A percentile compares a stretch with the other conserved stretches of the same genome.
These are phyloP conservation scores for Oryza punctata DNA, from an alignment of 176 grass and related monocot genomes.

Conservation along the genomic window DNA sequence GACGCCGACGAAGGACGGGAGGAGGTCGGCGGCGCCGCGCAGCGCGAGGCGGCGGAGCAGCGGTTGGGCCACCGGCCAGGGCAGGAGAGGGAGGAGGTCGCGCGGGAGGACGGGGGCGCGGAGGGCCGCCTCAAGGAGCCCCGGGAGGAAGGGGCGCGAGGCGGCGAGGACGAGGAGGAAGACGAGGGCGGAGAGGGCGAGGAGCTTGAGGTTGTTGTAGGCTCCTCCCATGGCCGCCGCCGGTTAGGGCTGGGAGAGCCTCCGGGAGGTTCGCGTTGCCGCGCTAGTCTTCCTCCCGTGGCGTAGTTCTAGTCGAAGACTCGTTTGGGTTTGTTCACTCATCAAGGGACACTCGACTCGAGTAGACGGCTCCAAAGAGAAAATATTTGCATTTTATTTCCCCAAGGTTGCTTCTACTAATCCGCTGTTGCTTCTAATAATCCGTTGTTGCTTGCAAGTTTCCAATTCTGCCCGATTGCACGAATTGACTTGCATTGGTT, in stretches of 20 bases:
- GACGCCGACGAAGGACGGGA: slow-evolving; percentile 80
- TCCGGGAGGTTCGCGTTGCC: too few species aligned
- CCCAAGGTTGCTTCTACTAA: background rate
- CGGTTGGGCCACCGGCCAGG: slow-evolving; percentile 49
- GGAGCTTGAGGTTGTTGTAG: slow-evolving; percentile 28
- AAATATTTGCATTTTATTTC: background rate
- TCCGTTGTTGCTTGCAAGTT: background rate
- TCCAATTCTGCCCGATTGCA: background rate
- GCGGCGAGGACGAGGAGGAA: slow-evolving; percentile 23
- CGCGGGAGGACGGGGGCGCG: slow-evolving; percentile 51
- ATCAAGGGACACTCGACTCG: background rate
- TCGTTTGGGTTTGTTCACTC: background rate
- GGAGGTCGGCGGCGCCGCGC: slow-evolving; percentile 62
- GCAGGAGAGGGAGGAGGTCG: slow-evolving; percentile 83
- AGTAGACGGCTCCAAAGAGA: background rate
- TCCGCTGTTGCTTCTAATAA: background rate
- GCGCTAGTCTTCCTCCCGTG: background rate
- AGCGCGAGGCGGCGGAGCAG: slow-evolving; percentile 68
- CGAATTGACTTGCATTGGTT: background rate
- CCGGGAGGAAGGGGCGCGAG: slow-evolving; percentile 11
- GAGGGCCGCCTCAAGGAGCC: background rate
- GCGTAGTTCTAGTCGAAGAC: background rate
- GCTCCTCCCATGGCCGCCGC: slow-evolving; percentile 45
- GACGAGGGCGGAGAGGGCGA: slow-evolving; percentile 26
- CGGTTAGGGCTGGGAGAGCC: background rate